Evolutionary conservation across 768 basidiomycete species (phyloP).

Genomic region (Solioccasus polychromus): DNA sequence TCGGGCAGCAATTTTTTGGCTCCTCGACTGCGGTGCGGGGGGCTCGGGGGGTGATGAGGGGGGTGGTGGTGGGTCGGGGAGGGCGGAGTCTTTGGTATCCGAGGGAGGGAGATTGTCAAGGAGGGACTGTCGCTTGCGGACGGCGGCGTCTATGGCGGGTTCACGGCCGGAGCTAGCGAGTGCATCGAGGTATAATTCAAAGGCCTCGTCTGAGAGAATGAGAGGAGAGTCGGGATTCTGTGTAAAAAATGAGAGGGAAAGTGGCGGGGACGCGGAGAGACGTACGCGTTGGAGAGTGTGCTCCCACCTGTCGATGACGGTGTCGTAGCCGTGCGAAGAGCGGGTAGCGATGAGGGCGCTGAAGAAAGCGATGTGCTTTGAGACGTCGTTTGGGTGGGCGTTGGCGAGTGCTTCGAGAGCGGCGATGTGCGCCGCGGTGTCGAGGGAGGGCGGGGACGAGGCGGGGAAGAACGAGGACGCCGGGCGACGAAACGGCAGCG

Average conservation of each 20-base stretch:
- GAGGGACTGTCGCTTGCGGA: constrained; percentile 65
- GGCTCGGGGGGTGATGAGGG: constrained; percentile 12
- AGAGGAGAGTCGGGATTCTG: constrained; percentile 72
- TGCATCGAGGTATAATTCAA: constrained; percentile 71
- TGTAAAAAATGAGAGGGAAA: constrained; percentile 2
- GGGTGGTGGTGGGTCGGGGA: constrained; percentile 14
- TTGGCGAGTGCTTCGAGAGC: constrained; percentile 77
- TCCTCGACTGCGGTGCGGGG: constrained; percentile 29
- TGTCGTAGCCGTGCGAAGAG: constrained; percentile 64
- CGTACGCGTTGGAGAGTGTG: constrained; percentile 79
- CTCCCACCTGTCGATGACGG: constrained; percentile 79
- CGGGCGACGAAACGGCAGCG: constrained; percentile 13
- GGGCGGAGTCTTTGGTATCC: background rate
- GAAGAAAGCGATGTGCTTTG: constrained; percentile 68
- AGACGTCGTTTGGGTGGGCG: constrained; percentile 62
- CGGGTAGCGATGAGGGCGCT: constrained; percentile 64
- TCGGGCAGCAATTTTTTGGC: constrained; percentile 42
- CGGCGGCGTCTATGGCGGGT: constrained; percentile 59
- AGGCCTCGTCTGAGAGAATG: constrained; percentile 66
- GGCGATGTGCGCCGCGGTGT: constrained; percentile 67
- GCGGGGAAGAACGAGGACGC: constrained; percentile 34
- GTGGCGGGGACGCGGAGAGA: constrained; percentile 13
- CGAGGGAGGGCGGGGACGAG: constrained; percentile 53
- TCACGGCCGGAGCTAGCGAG: constrained; percentile 58
- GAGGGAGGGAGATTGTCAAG: constrained; percentile 38